These are phyloP conservation scores for Metahyphopichia silvanorum DNA, from an alignment of 805 yeast genomes.

Conservation along the genomic window DNA sequence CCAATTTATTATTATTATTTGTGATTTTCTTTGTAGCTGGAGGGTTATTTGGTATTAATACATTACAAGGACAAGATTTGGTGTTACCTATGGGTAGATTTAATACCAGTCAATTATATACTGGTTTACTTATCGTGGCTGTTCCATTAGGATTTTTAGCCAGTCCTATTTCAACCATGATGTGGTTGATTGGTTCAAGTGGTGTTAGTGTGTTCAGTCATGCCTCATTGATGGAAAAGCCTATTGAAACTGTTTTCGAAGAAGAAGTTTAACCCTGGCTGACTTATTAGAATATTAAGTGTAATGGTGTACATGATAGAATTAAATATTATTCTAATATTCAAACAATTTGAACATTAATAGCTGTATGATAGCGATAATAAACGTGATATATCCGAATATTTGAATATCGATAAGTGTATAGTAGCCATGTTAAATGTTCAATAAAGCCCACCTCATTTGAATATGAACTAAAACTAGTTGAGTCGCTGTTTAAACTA, in stretches of 20 bases:
- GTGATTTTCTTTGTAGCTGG: constrained; percentile 69
- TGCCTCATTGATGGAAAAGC: constrained; percentile 91
- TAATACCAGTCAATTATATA: constrained; percentile 78
- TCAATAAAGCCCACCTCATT: too few species aligned
- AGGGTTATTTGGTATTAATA: constrained; percentile 77
- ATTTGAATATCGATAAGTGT: too few species aligned
- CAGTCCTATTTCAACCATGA: constrained; percentile 80
- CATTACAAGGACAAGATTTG: constrained; percentile 79
- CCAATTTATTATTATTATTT: constrained; percentile 80
- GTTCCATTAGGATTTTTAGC: constrained; percentile 84
- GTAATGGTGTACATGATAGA: background rate
- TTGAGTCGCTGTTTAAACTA: too few species aligned
- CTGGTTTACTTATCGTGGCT: constrained; percentile 71
- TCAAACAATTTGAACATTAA: too few species aligned
- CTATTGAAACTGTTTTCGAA: constrained; percentile 90
- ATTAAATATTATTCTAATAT: too few species aligned
- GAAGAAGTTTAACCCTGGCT: constrained; percentile 67
- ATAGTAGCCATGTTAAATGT: too few species aligned
- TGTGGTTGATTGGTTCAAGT: constrained; percentile 91
- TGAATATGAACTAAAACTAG: too few species aligned
- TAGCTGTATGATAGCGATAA: too few species aligned
- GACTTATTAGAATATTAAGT: too few species aligned
- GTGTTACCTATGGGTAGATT: constrained; percentile 69
- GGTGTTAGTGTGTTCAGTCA: constrained; percentile 77
- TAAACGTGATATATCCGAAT: too few species aligned